phyloP scores from a whole-genome alignment of 1,139 yeast genomes.

The Taphrina communis region DNA sequence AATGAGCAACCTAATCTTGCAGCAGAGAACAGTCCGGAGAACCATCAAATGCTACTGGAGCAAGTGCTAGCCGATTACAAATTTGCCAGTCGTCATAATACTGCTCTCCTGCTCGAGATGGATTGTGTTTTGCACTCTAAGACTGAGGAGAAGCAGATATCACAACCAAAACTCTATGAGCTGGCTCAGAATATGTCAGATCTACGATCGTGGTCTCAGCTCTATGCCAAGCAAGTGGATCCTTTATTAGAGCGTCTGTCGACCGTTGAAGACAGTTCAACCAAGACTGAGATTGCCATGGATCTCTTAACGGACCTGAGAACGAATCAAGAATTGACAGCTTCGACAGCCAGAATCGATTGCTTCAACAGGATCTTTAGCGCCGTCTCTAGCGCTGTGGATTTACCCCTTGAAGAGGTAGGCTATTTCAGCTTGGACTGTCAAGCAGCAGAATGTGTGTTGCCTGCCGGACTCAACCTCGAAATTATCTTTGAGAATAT shows the following conservation, averaged over 20 bases:
- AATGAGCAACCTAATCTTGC: not conserved
- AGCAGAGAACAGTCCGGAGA: not conserved
- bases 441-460: not conserved
- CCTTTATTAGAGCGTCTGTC: not conserved
- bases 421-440: not conserved
- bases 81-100: not conserved
- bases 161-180: not conserved
- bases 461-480: not conserved
- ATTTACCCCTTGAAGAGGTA: not conserved
- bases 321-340: not conserved
- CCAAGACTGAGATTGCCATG: not conserved
- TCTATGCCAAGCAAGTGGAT: slow-evolving; percentile 4
- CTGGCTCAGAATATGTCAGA: not conserved
- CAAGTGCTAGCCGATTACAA: slow-evolving; percentile 4
- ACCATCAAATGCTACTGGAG: not conserved
- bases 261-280: not conserved
- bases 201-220: not conserved
- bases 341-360: not conserved
- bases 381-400: not conserved
- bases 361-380: not conserved
- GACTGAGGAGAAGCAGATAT: not conserved
- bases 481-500: not conserved
- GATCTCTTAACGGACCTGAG: not conserved
- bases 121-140: not conserved
- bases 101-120: not conserved